phyloP scores from a whole-genome alignment of 2,329 filamentous ascomycete genomes.

The Aspergillus hortae region DNA sequence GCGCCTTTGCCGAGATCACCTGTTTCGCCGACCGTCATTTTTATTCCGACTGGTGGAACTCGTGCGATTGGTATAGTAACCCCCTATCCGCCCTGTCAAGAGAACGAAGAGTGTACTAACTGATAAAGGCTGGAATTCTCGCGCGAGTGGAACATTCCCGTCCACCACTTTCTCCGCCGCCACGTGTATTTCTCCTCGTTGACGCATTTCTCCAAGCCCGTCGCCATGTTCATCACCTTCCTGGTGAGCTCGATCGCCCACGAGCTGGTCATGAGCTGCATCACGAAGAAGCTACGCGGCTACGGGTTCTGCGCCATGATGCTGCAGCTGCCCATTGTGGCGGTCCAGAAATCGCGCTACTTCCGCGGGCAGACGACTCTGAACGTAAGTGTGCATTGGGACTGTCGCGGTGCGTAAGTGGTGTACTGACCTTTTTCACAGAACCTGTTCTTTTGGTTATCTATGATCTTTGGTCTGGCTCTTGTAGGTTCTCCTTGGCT shows the following conservation, averaged over 20 bases:
- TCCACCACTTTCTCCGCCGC: conserved; percentile 89
- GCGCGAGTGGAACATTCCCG: conserved; percentile 95
- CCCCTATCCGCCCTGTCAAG: too few relatives aligned
- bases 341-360: conserved; percentile 76
- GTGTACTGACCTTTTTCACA: conserved; percentile 16
- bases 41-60: conserved; percentile 73
- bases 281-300: conserved; percentile 91
- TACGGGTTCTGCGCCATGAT: conserved; percentile 96
- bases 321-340: conserved; percentile 93
- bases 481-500: conserved; percentile 58
- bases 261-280: conserved; percentile 95
- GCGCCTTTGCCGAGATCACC: conserved; percentile 91
- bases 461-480: conserved; percentile 82
- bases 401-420: neutral
- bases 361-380: conserved; percentile 71
- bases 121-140: conserved; percentile 78
- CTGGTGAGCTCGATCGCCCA: conserved; percentile 84
- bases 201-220: conserved; percentile 68
- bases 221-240: conserved; percentile 87
- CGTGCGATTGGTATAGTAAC: conserved; percentile 44
- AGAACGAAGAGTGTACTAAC: neutral
- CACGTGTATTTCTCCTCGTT: conserved; percentile 88
- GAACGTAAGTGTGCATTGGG: conserved; percentile 51
- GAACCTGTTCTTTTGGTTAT: conserved; percentile 87
- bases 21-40: conserved; percentile 92